Percentiles rank a stretch among this genome's conserved stretches.
These are phyloP conservation scores for Suillus alpinus DNA, from an alignment of 768 basidiomycete genomes.

Conservation along the genomic window DNA sequence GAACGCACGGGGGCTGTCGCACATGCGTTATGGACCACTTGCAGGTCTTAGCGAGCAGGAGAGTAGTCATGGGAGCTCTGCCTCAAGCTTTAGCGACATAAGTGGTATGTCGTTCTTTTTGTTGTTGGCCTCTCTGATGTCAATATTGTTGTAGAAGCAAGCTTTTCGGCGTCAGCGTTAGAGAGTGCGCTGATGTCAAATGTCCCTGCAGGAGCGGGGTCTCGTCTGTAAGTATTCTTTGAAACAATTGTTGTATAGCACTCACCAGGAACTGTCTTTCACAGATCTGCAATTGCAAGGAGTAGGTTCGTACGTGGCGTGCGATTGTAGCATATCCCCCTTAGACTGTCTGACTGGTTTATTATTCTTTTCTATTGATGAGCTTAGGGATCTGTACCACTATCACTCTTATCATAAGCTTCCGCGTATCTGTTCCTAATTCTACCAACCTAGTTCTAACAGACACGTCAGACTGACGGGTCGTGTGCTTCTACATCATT, in stretches of 20 bases:
- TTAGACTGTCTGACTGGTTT: neutral
- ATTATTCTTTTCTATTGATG: constrained; percentile 4
- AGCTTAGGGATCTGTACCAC: neutral
- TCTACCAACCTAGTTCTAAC: neutral
- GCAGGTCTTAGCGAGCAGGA: constrained; percentile 50
- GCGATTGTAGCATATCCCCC: constrained; percentile 20
- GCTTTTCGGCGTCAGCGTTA: constrained; percentile 74
- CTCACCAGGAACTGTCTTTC: neutral
- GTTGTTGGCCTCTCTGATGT: neutral
- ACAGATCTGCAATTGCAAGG: constrained; percentile 34
- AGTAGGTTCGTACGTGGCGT: constrained; percentile 30
- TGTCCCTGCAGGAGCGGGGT: constrained; percentile 54
- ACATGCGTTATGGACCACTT: constrained; percentile 45
- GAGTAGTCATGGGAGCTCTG: constrained; percentile 67
- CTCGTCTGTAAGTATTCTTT: constrained; percentile 58
- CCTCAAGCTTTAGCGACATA: constrained; percentile 83
- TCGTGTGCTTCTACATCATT: neutral
- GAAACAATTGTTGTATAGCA: neutral
- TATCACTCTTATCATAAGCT: neutral
- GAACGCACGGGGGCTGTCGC: constrained; percentile 49
- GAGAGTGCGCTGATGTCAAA: constrained; percentile 82
- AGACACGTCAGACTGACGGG: constrained; percentile 1
- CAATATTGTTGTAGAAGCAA: constrained; percentile 48
- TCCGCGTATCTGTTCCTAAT: neutral
- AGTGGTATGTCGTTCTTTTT: constrained; percentile 56